Conservation (phyloP, 495 filamentous ascomycete genomes). For the Cudoniella acicularis region DNA sequence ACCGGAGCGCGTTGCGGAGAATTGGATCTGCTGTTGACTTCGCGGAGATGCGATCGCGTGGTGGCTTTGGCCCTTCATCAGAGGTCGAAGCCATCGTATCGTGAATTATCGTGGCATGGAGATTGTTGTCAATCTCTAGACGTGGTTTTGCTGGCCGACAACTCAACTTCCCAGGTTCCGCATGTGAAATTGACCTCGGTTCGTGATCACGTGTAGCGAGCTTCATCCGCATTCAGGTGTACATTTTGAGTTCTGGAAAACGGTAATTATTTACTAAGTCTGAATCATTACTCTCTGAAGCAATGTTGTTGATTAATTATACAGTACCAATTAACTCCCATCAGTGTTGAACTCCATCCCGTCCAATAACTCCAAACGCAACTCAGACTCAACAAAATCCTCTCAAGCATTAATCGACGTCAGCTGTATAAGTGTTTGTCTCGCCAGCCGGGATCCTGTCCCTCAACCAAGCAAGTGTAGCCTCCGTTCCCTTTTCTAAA, state of each 20-base stretch:
- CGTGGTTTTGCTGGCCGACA: neutral
- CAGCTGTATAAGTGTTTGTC: constrained; percentile 8
- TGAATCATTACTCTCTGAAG: neutral
- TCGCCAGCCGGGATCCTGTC: constrained; percentile 71
- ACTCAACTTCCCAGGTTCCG: neutral
- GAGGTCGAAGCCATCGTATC: constrained; percentile 13
- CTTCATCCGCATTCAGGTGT: neutral
- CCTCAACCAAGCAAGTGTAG: constrained; percentile 77
- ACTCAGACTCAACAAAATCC: neutral
- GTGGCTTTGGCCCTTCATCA: constrained; percentile 9
- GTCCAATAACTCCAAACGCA: neutral
- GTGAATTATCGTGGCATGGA: neutral
- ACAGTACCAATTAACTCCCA: constrained; percentile 17
- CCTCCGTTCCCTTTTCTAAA: constrained; percentile 83
- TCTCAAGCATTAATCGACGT: constrained; percentile 15
- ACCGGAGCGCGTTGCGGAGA: constrained; percentile 73
- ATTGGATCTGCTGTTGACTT: constrained; percentile 52
- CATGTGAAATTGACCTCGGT: constrained; percentile 20
- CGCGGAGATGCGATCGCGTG: constrained; percentile 22
- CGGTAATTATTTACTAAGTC: neutral
- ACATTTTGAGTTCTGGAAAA: neutral
- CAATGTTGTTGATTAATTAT: constrained; percentile 7
- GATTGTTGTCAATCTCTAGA: constrained; percentile 2
- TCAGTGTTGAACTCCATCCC: neutral
- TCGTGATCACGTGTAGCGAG: constrained; percentile 2